These are phyloP conservation scores for Linnemannia elongata DNA, from an alignment of 192 early-diverging fungal species.

Conservation along the genomic window DNA sequence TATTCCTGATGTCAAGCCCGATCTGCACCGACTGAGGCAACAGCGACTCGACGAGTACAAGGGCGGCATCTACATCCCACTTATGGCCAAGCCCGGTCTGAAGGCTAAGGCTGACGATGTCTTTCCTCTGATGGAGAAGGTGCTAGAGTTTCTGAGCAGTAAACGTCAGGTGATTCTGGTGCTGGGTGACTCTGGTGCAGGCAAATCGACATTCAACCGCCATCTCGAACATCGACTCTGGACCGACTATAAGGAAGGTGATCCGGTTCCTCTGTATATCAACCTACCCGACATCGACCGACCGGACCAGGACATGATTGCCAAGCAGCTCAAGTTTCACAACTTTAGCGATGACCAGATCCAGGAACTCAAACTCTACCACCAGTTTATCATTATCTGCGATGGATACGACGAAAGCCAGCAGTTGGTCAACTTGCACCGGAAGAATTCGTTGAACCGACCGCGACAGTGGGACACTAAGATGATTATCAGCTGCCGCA, in stretches of 20 bases:
- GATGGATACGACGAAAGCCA: constrained; percentile 13
- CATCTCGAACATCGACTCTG: neutral
- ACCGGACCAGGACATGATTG: neutral
- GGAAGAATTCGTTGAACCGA: neutral
- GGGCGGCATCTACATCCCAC: neutral
- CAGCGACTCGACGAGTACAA: neutral
- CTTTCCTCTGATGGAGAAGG: neutral
- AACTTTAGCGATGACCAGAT: neutral
- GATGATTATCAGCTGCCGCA: constrained; percentile 3
- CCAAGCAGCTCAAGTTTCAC: neutral
- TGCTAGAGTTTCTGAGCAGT: neutral
- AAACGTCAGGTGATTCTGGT: neutral
- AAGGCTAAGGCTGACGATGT: neutral
- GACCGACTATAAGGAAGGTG: neutral
- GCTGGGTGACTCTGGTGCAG: constrained; percentile 4
- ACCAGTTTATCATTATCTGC: neutral
- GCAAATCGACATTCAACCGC: constrained; percentile 10
- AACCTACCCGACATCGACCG: neutral
- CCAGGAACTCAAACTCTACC: neutral
- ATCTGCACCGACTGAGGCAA: neutral
- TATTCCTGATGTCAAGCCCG: neutral
- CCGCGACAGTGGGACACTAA: neutral
- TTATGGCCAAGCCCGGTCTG: neutral
- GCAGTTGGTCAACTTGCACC: neutral
- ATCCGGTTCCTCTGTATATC: neutral